These are phyloP conservation scores for Ambrosiella cleistominuta DNA, from an alignment of 2,329 filamentous ascomycete genomes.

Conservation along the genomic window DNA sequence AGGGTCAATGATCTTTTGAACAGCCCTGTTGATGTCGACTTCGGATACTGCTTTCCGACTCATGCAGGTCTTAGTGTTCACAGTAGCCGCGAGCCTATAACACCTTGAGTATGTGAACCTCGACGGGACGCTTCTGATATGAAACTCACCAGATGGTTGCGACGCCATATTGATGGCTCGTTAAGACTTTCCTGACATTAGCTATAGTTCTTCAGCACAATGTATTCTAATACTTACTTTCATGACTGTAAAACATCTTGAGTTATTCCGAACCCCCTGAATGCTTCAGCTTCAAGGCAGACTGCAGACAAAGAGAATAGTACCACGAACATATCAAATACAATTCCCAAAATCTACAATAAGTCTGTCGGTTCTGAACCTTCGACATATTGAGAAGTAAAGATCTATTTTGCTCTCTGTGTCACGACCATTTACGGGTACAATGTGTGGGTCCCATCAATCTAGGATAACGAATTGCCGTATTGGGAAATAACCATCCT, in stretches of 20 bases:
- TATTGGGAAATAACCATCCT: not conserved
- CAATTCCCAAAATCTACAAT: no score
- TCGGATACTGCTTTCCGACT: constrained; percentile 74
- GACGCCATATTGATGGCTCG: constrained; percentile 73
- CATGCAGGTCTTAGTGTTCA: constrained; percentile 59
- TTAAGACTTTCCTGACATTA: constrained; percentile 45
- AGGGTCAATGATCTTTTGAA: constrained; percentile 65
- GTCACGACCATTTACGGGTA: no score
- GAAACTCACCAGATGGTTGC: constrained; percentile 71
- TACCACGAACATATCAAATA: no score
- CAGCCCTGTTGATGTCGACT: constrained; percentile 74
- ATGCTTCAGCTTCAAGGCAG: not conserved
- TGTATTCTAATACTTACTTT: constrained; percentile 42
- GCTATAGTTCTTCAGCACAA: constrained; percentile 1
- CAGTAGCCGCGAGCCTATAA: constrained; percentile 72
- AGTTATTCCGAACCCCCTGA: not conserved
- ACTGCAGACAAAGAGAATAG: not conserved
- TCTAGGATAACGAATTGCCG: not conserved
- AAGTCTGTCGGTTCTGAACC: no score
- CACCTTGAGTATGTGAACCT: not conserved
- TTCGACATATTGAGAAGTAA: no score
- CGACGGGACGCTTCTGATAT: no score
- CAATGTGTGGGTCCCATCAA: no score
- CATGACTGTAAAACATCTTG: constrained; percentile 87
- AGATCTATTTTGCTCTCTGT: no score